These are phyloP conservation scores for Nitzschia palea DNA, from an alignment of 108 stramenopile species.

Conservation along the genomic window DNA sequence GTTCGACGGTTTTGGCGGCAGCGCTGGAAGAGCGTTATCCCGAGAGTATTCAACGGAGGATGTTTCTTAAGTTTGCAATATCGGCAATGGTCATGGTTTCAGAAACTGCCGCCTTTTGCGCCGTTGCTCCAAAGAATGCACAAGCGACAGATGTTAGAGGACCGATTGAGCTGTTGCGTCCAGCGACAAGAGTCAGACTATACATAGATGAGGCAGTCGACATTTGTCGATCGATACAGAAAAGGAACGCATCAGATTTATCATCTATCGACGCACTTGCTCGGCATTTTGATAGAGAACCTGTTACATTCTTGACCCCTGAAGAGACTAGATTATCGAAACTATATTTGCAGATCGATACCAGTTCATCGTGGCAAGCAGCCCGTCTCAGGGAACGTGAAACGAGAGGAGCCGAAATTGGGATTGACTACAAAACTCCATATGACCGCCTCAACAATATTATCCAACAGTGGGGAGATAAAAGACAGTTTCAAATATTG, in stretches of 20 bases:
- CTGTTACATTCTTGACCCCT: constrained; percentile 12
- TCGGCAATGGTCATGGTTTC: too few relatives aligned
- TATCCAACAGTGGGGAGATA: constrained; percentile 52
- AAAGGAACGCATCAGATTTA: background rate
- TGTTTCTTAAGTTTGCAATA: too few relatives aligned
- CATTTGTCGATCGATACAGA: background rate
- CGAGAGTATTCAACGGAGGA: too few relatives aligned
- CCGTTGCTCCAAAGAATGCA: too few relatives aligned
- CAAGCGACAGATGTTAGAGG: constrained; percentile 26
- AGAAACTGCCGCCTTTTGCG: too few relatives aligned
- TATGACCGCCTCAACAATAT: constrained; percentile 22
- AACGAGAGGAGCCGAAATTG: constrained; percentile 15
- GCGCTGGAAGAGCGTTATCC: too few relatives aligned
- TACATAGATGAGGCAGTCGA: constrained; percentile 49
- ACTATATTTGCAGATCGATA: constrained; percentile 23
- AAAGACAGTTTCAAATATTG: constrained; percentile 47
- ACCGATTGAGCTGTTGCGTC: constrained; percentile 48
- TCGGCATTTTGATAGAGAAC: background rate
- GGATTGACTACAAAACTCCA: constrained; percentile 26
- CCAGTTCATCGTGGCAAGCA: constrained; percentile 17
- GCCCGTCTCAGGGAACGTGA: constrained; percentile 30
- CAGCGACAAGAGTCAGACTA: constrained; percentile 52
- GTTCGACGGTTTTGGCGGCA: too few relatives aligned
- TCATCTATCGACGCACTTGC: background rate
- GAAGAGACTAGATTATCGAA: constrained; percentile 10